Base-by-base conservation (phyloP, 2,329 filamentous ascomycete species). In the Cylindrodendrum hubeiense region DNA sequence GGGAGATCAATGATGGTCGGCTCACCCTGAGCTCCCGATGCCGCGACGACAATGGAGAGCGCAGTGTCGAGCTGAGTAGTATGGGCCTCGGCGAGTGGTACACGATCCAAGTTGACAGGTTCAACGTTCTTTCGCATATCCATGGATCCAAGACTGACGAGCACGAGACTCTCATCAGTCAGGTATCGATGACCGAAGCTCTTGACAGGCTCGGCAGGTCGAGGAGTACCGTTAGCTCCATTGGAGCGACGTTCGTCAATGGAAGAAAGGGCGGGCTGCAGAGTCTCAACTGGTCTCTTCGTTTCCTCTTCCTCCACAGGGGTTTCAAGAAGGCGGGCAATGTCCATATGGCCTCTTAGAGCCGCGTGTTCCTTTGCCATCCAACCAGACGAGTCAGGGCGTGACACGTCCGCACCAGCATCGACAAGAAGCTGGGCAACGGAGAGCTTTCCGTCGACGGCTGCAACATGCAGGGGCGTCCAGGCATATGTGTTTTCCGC, bases 151-250 rank as follows among this genome's bases (percentile, higher is more conserved):
- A 99, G 83, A 74, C 94, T 98, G 73, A 99, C 95, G 52, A 98
- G 85, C 4, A 99, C 89, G 84, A 99, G 90, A 67, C 93, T 93
- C 74, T 97, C 91, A 55, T 97, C 89, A 19, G 90, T 97, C 54
- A 99, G 86, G 80, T 98, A 99, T 58, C 95, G 90, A 83, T 99
- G 96, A 60, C 96, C 96, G 79, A 98, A 99, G 1, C 94, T 93
- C 80, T 98, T 98, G 69, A 98, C 88, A 5, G 95, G 91, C 68
- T 98, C 94, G 3, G 90, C 83, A 7, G 86, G 81, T 54, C 89
- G 85, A 6, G 84, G 79, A 21, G 78, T 72, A 58, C 80, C 77
- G 73, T 86, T 82, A 21, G 79, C 75, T 62, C 83, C 80, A 71
- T 88, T 83, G 52, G 89, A 90, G 34, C 83, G 85, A 53, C 88